These are phyloP conservation scores for Chaetomiaceae sp. DNA, from an alignment of 2,329 filamentous ascomycete genomes.

Conservation along the genomic window DNA sequence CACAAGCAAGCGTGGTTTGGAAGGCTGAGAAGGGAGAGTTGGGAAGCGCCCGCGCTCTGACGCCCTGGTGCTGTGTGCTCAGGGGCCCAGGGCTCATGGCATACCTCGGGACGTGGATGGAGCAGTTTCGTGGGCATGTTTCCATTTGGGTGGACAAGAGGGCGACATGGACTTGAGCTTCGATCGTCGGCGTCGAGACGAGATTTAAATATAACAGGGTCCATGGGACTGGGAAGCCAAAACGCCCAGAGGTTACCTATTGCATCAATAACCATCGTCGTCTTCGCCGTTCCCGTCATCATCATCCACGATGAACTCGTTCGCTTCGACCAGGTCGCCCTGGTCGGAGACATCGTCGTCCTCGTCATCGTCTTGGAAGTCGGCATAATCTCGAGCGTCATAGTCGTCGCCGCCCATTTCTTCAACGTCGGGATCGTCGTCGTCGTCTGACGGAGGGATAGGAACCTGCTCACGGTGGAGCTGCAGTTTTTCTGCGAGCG, in stretches of 20 bases:
- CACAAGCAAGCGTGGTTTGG: slow-evolving; percentile 91
- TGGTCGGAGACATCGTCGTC: slow-evolving; percentile 4
- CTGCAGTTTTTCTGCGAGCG: slow-evolving; percentile 13
- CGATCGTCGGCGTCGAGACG: no score
- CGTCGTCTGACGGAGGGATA: slow-evolving; percentile 6
- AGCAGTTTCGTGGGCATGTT: neutral
- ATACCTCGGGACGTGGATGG: neutral
- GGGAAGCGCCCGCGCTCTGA: slow-evolving; percentile 62
- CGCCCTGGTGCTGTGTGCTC: neutral
- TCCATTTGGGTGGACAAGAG: no score
- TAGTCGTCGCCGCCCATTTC: slow-evolving; percentile 14
- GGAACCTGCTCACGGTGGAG: slow-evolving; percentile 9
- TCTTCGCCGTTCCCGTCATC: neutral
- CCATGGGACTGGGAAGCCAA: no score
- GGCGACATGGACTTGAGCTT: no score
- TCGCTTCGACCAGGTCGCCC: neutral
- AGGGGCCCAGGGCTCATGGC: no score
- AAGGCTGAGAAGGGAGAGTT: slow-evolving; percentile 71
- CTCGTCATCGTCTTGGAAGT: slow-evolving; percentile 20
- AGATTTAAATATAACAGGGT: no score
- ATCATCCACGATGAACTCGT: neutral
- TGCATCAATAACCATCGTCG: neutral
- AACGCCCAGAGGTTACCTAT: neutral
- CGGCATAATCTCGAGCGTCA: slow-evolving; percentile 13
- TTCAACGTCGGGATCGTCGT: slow-evolving; percentile 6